A percentile compares a stretch with the other conserved stretches of the same genome.
These are phyloP conservation scores for Salicornia ramosissima DNA, from an alignment of 148 eudicot genomes.

Conservation along the genomic window DNA sequence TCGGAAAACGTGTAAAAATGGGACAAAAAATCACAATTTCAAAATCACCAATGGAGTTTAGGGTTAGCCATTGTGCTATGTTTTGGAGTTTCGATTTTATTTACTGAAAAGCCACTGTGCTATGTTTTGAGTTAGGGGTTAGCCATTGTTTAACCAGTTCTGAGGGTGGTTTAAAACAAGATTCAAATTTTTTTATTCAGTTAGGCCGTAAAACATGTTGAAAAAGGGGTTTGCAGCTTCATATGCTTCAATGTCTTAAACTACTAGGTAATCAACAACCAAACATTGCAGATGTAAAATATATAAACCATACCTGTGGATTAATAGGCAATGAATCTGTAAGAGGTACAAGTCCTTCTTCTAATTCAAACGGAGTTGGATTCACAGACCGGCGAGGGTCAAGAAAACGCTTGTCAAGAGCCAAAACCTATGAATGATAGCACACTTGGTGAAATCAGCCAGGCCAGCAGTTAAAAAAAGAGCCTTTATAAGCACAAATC, in stretches of 20 bases:
- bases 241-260: neutral
- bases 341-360: slow-evolving; percentile 92
- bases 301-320: slow-evolving; percentile 67
- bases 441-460: slow-evolving; percentile 5
- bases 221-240: neutral
- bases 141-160: too few relatives aligned
- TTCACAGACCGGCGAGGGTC: slow-evolving; percentile 90
- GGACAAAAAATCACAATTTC: too few relatives aligned
- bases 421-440: slow-evolving; percentile 65
- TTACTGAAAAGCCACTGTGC: too few relatives aligned
- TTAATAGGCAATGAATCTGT: slow-evolving; percentile 90
- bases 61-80: too few relatives aligned
- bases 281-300: neutral
- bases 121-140: too few relatives aligned
- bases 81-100: too few relatives aligned
- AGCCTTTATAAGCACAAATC: slow-evolving; percentile 7
- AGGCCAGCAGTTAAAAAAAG: neutral
- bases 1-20: too few relatives aligned
- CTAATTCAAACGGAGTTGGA: slow-evolving; percentile 92
- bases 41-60: too few relatives aligned
- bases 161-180: too few relatives aligned
- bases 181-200: too few relatives aligned
- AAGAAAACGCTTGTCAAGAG: slow-evolving; percentile 92
- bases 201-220: too few relatives aligned
- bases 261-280: neutral